Percentiles rank a stretch among this genome's conserved stretches.
phyloP scores from a whole-genome alignment of 2,329 filamentous ascomycete species.

The Sporothrix luriei region DNA sequence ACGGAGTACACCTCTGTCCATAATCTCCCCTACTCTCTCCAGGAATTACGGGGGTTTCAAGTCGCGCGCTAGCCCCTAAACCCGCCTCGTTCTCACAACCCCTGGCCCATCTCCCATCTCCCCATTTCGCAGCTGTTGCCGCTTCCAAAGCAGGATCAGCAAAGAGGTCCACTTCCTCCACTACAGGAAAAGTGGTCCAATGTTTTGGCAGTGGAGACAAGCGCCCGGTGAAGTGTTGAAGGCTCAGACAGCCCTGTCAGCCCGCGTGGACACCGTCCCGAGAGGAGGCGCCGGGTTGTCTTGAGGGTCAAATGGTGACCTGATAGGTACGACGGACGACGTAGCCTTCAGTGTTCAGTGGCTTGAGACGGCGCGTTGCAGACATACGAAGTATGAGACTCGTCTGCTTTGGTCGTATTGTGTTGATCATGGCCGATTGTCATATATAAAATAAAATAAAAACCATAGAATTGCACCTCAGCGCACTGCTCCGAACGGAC shows the following conservation, averaged over 20 bases:
- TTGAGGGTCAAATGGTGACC: background rate
- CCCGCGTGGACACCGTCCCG: background rate
- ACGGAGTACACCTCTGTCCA: too few relatives aligned
- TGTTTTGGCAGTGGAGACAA: background rate
- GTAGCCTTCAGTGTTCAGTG: too few relatives aligned
- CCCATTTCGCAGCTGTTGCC: conserved; percentile 30
- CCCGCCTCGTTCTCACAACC: conserved; percentile 18
- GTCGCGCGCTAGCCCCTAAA: conserved; percentile 20
- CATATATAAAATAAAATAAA: background rate
- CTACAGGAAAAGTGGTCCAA: background rate
- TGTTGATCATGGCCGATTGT: conserved; percentile 1
- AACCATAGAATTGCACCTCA: background rate
- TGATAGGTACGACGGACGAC: background rate
- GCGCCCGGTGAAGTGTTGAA: background rate
- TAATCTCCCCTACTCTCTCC: background rate
- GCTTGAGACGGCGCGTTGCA: background rate
- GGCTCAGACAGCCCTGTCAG: background rate
- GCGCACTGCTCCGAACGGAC: background rate
- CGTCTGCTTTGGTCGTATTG: background rate
- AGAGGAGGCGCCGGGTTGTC: background rate
- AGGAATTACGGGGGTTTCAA: conserved; percentile 30
- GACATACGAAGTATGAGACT: background rate
- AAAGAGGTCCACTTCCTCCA: conserved; percentile 6
- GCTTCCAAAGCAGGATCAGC: conserved; percentile 29
- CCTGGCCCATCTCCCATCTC: conserved; percentile 18